A percentile compares a stretch with the other conserved stretches of the same genome.
phyloP scores from a whole-genome alignment of 2,329 filamentous ascomycete genomes.

The Lasiodiplodia sp. region DNA sequence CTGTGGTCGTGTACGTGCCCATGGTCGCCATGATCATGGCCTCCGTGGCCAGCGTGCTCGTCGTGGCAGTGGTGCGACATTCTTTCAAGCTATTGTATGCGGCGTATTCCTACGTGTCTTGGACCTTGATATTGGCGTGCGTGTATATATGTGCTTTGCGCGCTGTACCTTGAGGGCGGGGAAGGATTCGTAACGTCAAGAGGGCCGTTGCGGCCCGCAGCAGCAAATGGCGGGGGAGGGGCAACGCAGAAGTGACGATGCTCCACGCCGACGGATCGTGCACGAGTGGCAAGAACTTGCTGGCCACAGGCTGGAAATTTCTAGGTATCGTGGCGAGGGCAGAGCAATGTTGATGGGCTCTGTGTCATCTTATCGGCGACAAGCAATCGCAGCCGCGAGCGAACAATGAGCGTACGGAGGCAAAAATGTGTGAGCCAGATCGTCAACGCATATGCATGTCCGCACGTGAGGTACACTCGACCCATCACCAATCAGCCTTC shows the following conservation, averaged over 20 bases:
- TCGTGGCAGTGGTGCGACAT: slow-evolving; percentile 46
- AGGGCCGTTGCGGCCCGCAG: background rate
- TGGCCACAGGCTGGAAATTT: background rate
- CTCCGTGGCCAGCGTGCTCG: slow-evolving; percentile 58
- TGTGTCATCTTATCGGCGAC: background rate
- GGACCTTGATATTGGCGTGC: background rate
- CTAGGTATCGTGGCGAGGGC: slow-evolving; percentile 4
- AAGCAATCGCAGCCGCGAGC: background rate
- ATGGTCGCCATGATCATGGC: slow-evolving; percentile 55
- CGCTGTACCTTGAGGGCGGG: background rate
- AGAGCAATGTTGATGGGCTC: background rate
- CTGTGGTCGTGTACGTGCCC: slow-evolving; percentile 80
- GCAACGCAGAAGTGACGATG: slow-evolving; percentile 12
- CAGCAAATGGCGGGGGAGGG: slow-evolving; percentile 24
- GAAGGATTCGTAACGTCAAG: background rate
- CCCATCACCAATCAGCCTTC: background rate
- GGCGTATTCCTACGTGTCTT: background rate
- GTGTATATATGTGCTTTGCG: slow-evolving; percentile 1
- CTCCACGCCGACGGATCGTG: background rate
- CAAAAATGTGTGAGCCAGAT: background rate
- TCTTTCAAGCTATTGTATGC: background rate
- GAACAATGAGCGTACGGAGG: background rate
- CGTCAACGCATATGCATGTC: slow-evolving; percentile 9
- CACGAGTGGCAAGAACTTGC: background rate
- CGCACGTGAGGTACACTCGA: background rate